Base-by-base conservation (phyloP, 106 monocot genomes). In the Platanthera guangdongensis region DNA sequence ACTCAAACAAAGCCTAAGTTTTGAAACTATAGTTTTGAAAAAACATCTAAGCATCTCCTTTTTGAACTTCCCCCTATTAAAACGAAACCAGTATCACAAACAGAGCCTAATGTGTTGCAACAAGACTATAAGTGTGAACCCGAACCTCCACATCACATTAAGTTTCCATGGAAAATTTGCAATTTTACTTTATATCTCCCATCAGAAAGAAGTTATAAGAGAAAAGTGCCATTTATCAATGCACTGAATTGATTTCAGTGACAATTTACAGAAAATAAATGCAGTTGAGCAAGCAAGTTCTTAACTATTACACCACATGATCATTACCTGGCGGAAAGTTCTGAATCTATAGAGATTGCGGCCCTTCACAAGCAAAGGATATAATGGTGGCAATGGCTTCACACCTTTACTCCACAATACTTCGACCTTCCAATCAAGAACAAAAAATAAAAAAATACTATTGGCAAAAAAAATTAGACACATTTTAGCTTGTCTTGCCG, bases 311-410 rank as follows among this genome's bases (percentile, higher is more conserved):
- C 2, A 10, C 14, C 53, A 4, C 14, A 53, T 53, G 53, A 53
- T 39, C 32, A 16, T 51, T 83, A 89, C 92, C 92, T 89, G 92
- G 11, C 92, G 84, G 28, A 85, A 92, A 19, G 92, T 89, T 74
- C 83, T 89, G 72, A 87, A 47, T 63, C 83, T 85, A 74, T 92
- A 92, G 46, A 92, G 87, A 76, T 92, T 89, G 11, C 89, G 84
- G n/a, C 92, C 92, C 76, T 92, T 92, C 19, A 92, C 85, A 75
- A 89, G 92, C 73, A 92, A 79, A 81, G 85, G 86, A 87, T 72
- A 80, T 54, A 89, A 77, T 15, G 75, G 64, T 50, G 87, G 81
- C 68, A 89, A 83, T 78, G 78, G 53, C 50, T 83, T 85, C 5
- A 76, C 77, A 8, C 92, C 92, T 81, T 83, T 85, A 64, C 85